Conservation (phyloP, 2,329 filamentous ascomycete genomes). For the Fusarium luffae region DNA sequence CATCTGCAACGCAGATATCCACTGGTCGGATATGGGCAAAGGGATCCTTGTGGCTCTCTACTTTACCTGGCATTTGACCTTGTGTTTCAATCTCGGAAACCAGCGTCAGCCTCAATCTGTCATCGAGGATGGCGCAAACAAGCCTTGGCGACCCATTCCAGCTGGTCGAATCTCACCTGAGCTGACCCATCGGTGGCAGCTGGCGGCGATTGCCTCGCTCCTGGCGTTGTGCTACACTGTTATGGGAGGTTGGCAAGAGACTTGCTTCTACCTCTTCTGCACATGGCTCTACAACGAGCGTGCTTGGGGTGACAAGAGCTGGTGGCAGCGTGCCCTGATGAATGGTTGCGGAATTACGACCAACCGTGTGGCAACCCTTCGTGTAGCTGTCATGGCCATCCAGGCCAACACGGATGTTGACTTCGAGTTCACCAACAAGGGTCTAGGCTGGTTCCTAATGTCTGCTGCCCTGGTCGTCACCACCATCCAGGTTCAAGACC, state of each 20-base stretch:
- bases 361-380: slow-evolving; percentile 35
- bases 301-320: slow-evolving; percentile 45
- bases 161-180: slow-evolving; percentile 45
- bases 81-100: slow-evolving; percentile 53
- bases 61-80: slow-evolving; percentile 41
- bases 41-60: slow-evolving; percentile 36
- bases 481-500: slow-evolving; percentile 43
- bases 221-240: slow-evolving; percentile 35
- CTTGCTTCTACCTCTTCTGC: slow-evolving; percentile 46
- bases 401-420: not conserved
- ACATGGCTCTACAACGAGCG: slow-evolving; percentile 58
- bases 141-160: slow-evolving; percentile 51
- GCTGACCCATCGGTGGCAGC: slow-evolving; percentile 38
- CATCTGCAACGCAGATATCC: slow-evolving; percentile 26
- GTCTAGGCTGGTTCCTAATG: slow-evolving; percentile 33
- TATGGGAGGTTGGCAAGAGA: slow-evolving; percentile 43
- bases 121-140: slow-evolving; percentile 55
- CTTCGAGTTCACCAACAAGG: slow-evolving; percentile 31
- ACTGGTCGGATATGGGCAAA: slow-evolving; percentile 23
- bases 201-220: slow-evolving; percentile 39
- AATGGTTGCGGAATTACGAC: slow-evolving; percentile 39
- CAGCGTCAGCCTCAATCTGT: slow-evolving; percentile 50
- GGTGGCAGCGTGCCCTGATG: slow-evolving; percentile 42
- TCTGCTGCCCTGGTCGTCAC: slow-evolving; percentile 40
- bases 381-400: slow-evolving; percentile 20